Base-by-base conservation (phyloP, 2,329 filamentous ascomycete genomes). In the Fusarium vanettenii region DNA sequence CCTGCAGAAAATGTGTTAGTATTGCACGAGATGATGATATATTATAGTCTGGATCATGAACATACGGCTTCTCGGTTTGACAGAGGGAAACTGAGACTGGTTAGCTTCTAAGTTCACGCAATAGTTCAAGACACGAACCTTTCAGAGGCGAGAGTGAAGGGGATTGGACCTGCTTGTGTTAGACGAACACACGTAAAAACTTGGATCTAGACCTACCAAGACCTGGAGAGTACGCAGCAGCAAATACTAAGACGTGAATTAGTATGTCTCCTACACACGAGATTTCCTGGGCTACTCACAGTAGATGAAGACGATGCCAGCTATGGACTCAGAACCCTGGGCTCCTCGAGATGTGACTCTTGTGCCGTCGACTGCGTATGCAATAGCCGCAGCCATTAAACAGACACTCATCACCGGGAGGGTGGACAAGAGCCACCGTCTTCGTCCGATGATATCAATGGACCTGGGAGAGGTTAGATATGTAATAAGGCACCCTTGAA, bases 131-230 rank as follows among this genome's bases (percentile, higher is more conserved):
- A 35, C 2, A 20, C 52, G 0, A n/a, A 70, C 71, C 70, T 73
- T 73, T 88, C 87, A 5, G 86, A 86, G 14, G 86, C 87, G 20
- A 88, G 80, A 2, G 86, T 88, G 57, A 87, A 88, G 0, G 86
- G 85, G 13, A 88, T 87, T 0, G 87, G 87, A 0, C 71, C 60
- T 63, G 20, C 2, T 2, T 29, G 5, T 39, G 25, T 52, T 18
- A 63, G 60, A n/a, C 18, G 7, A 6, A 8, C 14, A 10, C 10
- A 4, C 8, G 7, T 7, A 2, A 55, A 29, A 11, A 13, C 6
- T 20, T 27, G 5, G 22, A 29, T 16, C 8, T 31, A 1, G 27
- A 39, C 43, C 6, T 55, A 0, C 86, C 86, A 69, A 82, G 55
- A 11, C 78, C 79, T 8, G 85, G 85, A 1, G 84, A 85, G 71